Evolutionary conservation across 129 eudicot genomes (phyloP).

Genomic region (Smallanthus sonchifolius): DNA sequence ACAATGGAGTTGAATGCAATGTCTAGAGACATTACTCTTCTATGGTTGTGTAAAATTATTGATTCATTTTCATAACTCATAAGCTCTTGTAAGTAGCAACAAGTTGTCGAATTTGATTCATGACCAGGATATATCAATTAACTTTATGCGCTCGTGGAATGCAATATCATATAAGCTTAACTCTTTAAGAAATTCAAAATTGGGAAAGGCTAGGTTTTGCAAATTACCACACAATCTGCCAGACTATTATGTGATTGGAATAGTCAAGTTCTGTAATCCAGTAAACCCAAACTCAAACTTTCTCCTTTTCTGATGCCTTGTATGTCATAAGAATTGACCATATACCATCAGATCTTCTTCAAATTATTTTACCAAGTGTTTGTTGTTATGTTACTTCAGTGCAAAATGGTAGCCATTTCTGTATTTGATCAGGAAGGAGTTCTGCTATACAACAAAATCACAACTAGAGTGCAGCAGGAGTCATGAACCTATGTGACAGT

Average conservation of each 20-base stretch:
- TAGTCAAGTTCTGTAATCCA: too few relatives aligned
- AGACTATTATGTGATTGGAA: too few relatives aligned
- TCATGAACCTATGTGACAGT: too few relatives aligned
- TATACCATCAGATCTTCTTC: too few relatives aligned
- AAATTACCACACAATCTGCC: neutral
- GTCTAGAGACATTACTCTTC: neutral
- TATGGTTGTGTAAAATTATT: neutral
- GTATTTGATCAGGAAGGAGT: too few relatives aligned
- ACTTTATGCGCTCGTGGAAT: neutral
- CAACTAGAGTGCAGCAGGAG: neutral
- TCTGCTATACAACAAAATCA: neutral
- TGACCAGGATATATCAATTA: neutral
- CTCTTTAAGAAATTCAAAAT: too few relatives aligned
- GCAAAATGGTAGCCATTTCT: too few relatives aligned
- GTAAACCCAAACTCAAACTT: too few relatives aligned
- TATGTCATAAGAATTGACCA: too few relatives aligned
- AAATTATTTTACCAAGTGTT: too few relatives aligned
- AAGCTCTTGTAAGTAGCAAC: neutral
- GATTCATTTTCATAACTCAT: neutral
- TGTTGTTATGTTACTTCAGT: too few relatives aligned
- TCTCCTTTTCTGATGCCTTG: too few relatives aligned
- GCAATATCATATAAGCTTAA: neutral
- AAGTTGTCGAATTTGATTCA: neutral
- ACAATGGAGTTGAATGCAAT: neutral
- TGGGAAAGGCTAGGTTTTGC: neutral